Conservation (phyloP, 2,329 filamentous ascomycete genomes). For the Trichoderma sp. region DNA sequence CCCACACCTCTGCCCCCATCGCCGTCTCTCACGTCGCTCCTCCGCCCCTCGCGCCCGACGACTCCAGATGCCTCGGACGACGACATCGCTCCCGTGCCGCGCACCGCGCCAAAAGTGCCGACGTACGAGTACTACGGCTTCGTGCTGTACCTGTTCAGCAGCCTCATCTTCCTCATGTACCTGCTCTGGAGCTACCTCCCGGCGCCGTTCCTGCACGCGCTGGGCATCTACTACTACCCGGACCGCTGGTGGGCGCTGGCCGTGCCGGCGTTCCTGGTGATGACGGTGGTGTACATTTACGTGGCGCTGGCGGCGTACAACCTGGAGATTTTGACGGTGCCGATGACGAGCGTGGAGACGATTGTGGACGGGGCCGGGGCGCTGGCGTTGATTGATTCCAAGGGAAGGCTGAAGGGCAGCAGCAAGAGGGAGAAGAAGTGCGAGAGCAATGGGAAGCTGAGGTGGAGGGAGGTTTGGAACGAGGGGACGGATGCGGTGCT, state of each 20-base stretch:
- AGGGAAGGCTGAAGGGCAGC: conserved; percentile 56
- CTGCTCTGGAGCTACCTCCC: conserved; percentile 88
- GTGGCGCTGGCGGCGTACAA: conserved; percentile 91
- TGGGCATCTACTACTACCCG: conserved; percentile 96
- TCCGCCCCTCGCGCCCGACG: conserved; percentile 87
- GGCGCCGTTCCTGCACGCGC: conserved; percentile 84
- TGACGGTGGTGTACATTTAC: conserved; percentile 89
- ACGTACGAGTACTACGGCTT: conserved; percentile 99
- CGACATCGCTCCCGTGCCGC: conserved; percentile 83
- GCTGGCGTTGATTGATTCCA: conserved; percentile 78
- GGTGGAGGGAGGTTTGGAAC: conserved; percentile 87
- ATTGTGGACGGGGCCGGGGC: conserved; percentile 89
- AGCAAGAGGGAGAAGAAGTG: conserved; percentile 44
- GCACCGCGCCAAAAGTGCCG: conserved; percentile 90
- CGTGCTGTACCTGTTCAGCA: conserved; percentile 89
- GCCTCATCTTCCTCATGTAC: conserved; percentile 74
- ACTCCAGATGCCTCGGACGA: conserved; percentile 92
- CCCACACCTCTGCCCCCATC: conserved; percentile 92
- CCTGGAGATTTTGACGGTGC: conserved; percentile 82
- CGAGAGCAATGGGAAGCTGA: conserved; percentile 47
- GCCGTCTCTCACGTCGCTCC: conserved; percentile 86
- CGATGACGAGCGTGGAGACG: conserved; percentile 79
- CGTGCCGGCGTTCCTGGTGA: conserved; percentile 86
- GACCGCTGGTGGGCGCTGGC: conserved; percentile 98
- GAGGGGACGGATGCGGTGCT: conserved; percentile 95